Evolutionary conservation across 169 alveolate species (phyloP).

Genomic region (Prorocentrum cordatum): DNA sequence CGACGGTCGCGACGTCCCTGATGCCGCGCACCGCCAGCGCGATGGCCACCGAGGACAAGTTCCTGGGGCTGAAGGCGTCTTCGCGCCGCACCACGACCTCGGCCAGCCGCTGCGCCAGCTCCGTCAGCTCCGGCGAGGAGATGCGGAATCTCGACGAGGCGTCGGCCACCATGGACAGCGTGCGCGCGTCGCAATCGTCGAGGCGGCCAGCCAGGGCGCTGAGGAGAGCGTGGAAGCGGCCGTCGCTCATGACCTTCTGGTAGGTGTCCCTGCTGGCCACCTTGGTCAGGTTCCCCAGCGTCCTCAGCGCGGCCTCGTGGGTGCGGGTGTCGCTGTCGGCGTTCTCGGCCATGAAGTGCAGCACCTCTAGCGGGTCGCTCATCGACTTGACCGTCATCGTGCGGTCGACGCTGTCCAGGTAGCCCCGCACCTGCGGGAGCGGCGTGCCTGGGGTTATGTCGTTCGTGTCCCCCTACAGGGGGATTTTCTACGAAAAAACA

Average conservation of each 20-base stretch:
- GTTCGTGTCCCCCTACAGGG: too few species aligned
- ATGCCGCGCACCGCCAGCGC: slow-evolving; percentile 42
- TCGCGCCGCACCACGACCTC: neutral
- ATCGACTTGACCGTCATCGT: neutral
- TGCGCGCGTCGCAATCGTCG: slow-evolving; percentile 36
- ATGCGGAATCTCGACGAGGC: slow-evolving; percentile 17
- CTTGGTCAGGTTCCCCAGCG: neutral
- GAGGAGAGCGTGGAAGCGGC: neutral
- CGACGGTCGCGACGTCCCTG: slow-evolving; percentile 39
- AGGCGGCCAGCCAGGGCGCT: neutral
- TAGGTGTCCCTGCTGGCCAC: neutral
- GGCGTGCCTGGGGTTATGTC: too few species aligned
- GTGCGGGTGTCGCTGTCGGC: neutral
- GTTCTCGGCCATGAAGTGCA: neutral
- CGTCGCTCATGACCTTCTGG: neutral
- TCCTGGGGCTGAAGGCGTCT: slow-evolving; percentile 53
- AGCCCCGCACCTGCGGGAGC: too few species aligned
- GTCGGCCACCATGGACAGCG: slow-evolving; percentile 26
- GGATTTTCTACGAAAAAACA: too few species aligned
- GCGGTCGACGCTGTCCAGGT: slow-evolving; percentile 27
- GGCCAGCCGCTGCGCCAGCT: slow-evolving; percentile 43
- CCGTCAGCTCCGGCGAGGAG: slow-evolving; percentile 57
- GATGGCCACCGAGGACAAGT: slow-evolving; percentile 28
- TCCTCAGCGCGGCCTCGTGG: neutral
- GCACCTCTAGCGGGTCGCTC: neutral